These are phyloP conservation scores for Rhypophila decipiens DNA, from an alignment of 495 filamentous ascomycete species.

Conservation along the genomic window DNA sequence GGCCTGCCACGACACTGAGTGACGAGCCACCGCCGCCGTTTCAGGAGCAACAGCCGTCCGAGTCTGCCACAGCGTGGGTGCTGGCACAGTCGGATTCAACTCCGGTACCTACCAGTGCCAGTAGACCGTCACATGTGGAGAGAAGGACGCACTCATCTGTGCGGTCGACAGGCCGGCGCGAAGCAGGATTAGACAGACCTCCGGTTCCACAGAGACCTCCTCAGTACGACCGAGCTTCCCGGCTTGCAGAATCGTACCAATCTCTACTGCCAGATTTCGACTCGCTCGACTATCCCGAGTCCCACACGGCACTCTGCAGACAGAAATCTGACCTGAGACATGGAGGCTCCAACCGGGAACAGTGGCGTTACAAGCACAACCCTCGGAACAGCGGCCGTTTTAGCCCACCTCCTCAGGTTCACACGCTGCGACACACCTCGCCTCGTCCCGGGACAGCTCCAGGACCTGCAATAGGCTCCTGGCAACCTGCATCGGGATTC, in stretches of 20 bases:
- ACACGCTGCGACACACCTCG: neutral
- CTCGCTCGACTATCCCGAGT: slow-evolving; percentile 4
- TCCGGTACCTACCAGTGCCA: neutral
- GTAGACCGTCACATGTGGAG: too few species aligned
- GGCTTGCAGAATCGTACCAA: slow-evolving; percentile 13
- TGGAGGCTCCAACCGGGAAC: neutral
- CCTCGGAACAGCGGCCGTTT: too few species aligned
- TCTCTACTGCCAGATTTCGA: slow-evolving; percentile 13
- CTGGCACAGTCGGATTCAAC: neutral
- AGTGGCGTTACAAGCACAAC: neutral
- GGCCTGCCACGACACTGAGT: too few species aligned
- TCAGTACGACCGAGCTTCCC: slow-evolving; percentile 10
- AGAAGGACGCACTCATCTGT: neutral
- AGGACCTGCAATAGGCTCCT: too few species aligned
- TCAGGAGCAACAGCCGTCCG: neutral
- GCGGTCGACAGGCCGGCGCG: neutral
- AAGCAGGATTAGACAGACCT: too few species aligned
- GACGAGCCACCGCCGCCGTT: neutral
- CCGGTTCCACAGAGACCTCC: too few species aligned
- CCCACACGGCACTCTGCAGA: neutral
- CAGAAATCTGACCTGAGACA: neutral
- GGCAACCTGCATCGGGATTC: too few species aligned
- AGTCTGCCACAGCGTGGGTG: neutral
- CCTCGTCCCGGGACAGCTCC: too few species aligned
- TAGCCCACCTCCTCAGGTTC: too few species aligned